phyloP scores from a whole-genome alignment of 2,329 filamentous ascomycete genomes.

The Exutisphaerella laricina region DNA sequence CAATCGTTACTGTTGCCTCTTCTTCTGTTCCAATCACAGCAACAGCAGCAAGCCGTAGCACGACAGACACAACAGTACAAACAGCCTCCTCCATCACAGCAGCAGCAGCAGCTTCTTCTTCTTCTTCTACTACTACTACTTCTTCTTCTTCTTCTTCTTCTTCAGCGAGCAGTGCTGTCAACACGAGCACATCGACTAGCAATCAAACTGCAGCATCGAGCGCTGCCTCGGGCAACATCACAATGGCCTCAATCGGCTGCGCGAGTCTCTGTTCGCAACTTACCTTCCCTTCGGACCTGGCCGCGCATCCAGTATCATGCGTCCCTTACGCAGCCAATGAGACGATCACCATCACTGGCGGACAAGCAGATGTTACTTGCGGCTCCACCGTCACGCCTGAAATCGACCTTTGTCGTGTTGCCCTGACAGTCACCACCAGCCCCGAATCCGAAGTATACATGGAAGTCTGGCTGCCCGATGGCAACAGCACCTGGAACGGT shows the following conservation, averaged over 20 bases:
- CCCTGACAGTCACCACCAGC: slow-evolving; percentile 38
- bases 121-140: neutral
- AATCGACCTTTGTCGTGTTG: slow-evolving; percentile 39
- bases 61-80: neutral
- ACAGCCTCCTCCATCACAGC: neutral
- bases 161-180: neutral
- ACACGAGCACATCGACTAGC: slow-evolving; percentile 1
- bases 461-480: slow-evolving; percentile 44
- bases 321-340: slow-evolving; percentile 21
- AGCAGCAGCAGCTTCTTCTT: neutral
- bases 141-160: slow-evolving; percentile 3
- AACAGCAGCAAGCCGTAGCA: neutral
- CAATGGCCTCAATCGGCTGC: slow-evolving; percentile 14
- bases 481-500: slow-evolving; percentile 30
- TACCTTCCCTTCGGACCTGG: slow-evolving; percentile 19
- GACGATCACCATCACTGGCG: slow-evolving; percentile 24
- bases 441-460: slow-evolving; percentile 38
- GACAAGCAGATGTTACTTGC: slow-evolving; percentile 24
- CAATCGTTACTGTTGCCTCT: neutral
- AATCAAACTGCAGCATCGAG: slow-evolving; percentile 4
- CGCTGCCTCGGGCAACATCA: slow-evolving; percentile 7
- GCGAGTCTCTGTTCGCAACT: slow-evolving; percentile 22
- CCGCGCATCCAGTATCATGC: slow-evolving; percentile 22
- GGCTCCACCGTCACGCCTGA: slow-evolving; percentile 22
- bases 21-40: neutral